Evolutionary conservation across 2,329 filamentous ascomycete species (phyloP).

Genomic region (Calonectria honghensis): DNA sequence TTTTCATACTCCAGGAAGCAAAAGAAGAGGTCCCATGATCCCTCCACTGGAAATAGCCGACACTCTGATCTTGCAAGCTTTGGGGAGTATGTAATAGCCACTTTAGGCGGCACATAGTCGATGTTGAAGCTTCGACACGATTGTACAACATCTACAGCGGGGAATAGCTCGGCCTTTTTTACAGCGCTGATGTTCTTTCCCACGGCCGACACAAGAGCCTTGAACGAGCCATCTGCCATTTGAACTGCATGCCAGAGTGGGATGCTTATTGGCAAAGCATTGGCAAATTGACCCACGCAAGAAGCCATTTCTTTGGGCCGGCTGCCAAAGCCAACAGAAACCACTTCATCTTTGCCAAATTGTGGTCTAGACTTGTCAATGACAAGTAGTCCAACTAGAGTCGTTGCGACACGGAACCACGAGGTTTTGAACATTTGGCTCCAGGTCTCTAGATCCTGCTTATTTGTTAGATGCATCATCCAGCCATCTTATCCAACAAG

Average conservation of each 20-base stretch:
- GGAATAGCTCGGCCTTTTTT: not conserved
- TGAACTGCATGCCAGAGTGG: not conserved
- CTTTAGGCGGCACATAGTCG: not conserved
- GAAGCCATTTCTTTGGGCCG: not conserved
- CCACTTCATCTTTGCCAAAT: conserved; percentile 4
- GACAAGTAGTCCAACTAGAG: not conserved
- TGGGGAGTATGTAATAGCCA: conserved; percentile 3
- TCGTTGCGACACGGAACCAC: not conserved
- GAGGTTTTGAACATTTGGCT: conserved; percentile 2
- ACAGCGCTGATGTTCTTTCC: conserved; percentile 10
- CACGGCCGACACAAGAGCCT: not conserved
- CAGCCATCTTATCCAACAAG: too few species aligned
- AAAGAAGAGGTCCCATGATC: conserved; percentile 14
- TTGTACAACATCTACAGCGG: not conserved
- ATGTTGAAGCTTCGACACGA: not conserved
- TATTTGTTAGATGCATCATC: not conserved
- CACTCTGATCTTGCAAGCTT: not conserved
- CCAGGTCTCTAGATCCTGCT: not conserved
- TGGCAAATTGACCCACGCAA: conserved; percentile 1
- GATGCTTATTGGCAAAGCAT: not conserved
- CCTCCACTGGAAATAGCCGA: not conserved
- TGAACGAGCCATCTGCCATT: not conserved
- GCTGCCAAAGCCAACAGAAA: conserved; percentile 2
- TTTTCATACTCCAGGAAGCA: conserved; percentile 8
- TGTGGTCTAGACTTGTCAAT: not conserved